Conservation (phyloP, 2,329 filamentous ascomycete species). For the Phialemoniopsis sp. region DNA sequence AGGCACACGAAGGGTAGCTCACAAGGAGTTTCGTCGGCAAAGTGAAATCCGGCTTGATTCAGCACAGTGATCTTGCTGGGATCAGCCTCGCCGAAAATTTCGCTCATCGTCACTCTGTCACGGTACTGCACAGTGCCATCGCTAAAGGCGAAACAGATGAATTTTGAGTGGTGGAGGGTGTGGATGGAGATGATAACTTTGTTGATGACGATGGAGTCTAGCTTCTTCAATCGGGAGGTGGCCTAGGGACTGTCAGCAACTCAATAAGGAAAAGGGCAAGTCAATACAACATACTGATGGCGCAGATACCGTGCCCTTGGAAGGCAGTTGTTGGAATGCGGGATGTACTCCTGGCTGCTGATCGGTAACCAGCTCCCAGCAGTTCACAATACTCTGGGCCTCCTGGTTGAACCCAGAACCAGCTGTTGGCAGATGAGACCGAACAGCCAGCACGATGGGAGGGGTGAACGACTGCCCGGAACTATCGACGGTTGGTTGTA, state of each 20-base stretch:
- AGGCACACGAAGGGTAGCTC: constrained; percentile 21
- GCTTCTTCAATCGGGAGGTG: constrained; percentile 48
- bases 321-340: constrained; percentile 72
- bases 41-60: constrained; percentile 74
- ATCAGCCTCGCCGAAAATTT: constrained; percentile 61
- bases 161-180: constrained; percentile 65
- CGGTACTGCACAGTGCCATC: constrained; percentile 81
- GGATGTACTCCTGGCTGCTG: constrained; percentile 64
- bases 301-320: constrained; percentile 49
- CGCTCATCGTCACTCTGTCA: constrained; percentile 68
- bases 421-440: constrained; percentile 51
- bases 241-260: neutral
- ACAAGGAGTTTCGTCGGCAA: constrained; percentile 63
- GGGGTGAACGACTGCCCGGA: constrained; percentile 49
- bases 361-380: constrained; percentile 75
- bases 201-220: constrained; percentile 64
- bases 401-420: constrained; percentile 58
- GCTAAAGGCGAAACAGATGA: constrained; percentile 69
- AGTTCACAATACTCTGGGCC: constrained; percentile 69
- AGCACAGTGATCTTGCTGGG: constrained; percentile 64
- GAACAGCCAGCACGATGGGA: constrained; percentile 68
- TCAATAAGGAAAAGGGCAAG: constrained; percentile 1
- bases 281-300: constrained; percentile 12
- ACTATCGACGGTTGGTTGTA: constrained; percentile 62
- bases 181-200: constrained; percentile 69